phyloP scores from a whole-genome alignment of 805 yeast genomes.

The Priceomyces carsonii region DNA sequence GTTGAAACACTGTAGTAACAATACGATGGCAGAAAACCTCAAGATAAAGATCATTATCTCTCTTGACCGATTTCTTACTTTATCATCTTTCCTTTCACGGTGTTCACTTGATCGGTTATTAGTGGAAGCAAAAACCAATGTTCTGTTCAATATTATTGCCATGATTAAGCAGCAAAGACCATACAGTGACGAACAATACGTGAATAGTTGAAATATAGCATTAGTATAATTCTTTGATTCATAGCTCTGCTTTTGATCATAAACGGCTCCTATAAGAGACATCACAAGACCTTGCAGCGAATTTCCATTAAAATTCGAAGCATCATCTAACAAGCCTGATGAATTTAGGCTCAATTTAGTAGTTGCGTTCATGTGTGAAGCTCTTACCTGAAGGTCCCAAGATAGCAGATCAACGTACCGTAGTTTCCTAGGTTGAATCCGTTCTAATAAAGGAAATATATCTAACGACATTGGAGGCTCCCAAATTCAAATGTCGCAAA shows the following conservation, averaged over 20 bases:
- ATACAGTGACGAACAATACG: conserved; percentile 38
- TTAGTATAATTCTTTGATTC: conserved; percentile 1
- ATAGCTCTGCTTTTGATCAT: conserved; percentile 12
- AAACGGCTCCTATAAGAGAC: conserved; percentile 15
- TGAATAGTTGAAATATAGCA: conserved; percentile 8
- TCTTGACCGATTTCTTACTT: neutral
- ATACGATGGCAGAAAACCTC: conserved; percentile 26
- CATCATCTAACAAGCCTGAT: neutral
- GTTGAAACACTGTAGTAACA: conserved; percentile 24
- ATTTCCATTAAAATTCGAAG: neutral
- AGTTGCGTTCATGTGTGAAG: too few relatives aligned
- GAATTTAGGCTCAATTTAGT: too few relatives aligned
- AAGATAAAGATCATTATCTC: conserved; percentile 21
- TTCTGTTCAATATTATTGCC: conserved; percentile 40
- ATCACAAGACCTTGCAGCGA: conserved; percentile 4
- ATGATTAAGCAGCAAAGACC: conserved; percentile 38
- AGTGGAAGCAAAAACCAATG: conserved; percentile 38
- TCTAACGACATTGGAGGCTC: too few relatives aligned
- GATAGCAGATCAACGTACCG: too few relatives aligned
- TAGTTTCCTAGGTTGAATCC: too few relatives aligned
- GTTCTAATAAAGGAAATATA: too few relatives aligned
- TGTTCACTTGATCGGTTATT: conserved; percentile 15
- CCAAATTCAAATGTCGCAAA: conserved; percentile 2
- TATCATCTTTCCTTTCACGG: conserved; percentile 8
- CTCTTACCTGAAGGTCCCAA: too few relatives aligned